Conservation (phyloP, 2,329 filamentous ascomycete genomes). For the Calonectria honghensis region DNA sequence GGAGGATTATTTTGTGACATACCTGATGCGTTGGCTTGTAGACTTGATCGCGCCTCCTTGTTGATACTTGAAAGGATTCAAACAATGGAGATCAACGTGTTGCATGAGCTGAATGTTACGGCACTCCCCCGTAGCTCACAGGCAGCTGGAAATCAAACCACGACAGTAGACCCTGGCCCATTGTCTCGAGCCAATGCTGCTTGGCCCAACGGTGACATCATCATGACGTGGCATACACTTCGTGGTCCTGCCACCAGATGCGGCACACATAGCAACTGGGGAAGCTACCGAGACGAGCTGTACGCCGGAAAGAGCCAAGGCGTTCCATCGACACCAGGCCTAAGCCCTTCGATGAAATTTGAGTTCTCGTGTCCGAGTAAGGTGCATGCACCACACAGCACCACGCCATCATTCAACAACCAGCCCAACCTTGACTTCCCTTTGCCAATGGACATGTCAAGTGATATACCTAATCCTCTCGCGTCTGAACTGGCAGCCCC, state of each 20-base stretch:
- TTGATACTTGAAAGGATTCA: conserved; percentile 5
- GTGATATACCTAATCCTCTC: background rate
- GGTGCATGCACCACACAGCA: too few species aligned
- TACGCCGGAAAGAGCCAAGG: background rate
- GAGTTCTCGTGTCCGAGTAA: background rate
- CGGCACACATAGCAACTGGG: background rate
- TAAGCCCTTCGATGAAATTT: background rate
- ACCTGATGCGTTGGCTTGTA: background rate
- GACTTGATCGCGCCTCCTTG: background rate
- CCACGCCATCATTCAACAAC: background rate
- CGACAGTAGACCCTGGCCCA: background rate
- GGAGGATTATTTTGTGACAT: background rate
- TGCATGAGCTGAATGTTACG: background rate
- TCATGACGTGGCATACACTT: background rate
- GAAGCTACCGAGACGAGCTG: background rate
- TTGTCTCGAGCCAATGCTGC: background rate
- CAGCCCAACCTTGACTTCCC: background rate
- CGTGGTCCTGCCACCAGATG: background rate
- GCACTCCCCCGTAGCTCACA: background rate
- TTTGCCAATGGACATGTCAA: background rate
- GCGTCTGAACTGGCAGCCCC: background rate
- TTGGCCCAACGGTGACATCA: background rate
- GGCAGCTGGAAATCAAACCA: background rate
- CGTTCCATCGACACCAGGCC: background rate
- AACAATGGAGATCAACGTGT: background rate